Evolutionary conservation across 208 protist genomes (phyloP).

Genomic region (Trypanosoma lewisi): DNA sequence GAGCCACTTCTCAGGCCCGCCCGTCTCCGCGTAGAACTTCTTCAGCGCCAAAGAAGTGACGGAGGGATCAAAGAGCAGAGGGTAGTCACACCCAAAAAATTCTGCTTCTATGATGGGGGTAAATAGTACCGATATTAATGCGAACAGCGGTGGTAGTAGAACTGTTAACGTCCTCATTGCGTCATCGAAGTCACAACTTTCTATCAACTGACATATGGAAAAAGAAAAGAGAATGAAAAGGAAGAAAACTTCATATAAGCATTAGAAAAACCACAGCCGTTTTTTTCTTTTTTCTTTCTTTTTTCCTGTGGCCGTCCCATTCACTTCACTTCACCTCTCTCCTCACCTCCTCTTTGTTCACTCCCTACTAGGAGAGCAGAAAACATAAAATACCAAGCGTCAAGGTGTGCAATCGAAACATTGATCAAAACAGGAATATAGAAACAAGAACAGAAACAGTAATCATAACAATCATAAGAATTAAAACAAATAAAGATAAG

Average conservation of each 20-base stretch:
- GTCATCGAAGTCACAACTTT: too few relatives aligned
- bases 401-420: too few relatives aligned
- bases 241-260: background rate
- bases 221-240: background rate
- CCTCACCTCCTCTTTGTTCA: too few relatives aligned
- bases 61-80: conserved; percentile 12
- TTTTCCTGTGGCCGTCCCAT: background rate
- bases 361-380: too few relatives aligned
- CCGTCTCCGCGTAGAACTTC: conserved; percentile 21
- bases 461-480: too few relatives aligned
- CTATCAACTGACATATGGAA: too few relatives aligned
- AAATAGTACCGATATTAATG: background rate
- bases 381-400: too few relatives aligned
- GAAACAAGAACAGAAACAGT: too few relatives aligned
- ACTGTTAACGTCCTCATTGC: too few relatives aligned
- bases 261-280: background rate
- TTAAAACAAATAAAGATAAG: too few relatives aligned
- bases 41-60: conserved; percentile 15
- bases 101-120: background rate
- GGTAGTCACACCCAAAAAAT: conserved; percentile 18
- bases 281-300: conserved; percentile 13
- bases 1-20: conserved; percentile 15
- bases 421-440: too few relatives aligned
- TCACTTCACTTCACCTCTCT: background rate
- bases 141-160: background rate